Evolutionary conservation across 108 stramenopile species (phyloP).

Genomic region (Conticribra weissflogii): DNA sequence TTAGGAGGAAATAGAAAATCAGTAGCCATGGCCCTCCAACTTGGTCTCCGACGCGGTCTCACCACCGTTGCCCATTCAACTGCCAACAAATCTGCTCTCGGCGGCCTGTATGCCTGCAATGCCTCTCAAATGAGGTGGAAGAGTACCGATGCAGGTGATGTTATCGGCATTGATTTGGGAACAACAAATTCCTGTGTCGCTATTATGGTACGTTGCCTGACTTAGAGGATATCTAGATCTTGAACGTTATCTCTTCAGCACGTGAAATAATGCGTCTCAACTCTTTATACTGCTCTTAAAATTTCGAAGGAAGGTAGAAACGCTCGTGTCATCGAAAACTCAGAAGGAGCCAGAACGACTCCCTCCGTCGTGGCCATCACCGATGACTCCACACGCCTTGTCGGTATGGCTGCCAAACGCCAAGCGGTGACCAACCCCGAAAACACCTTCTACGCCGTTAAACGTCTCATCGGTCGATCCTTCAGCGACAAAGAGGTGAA

Average conservation of each 20-base stretch:
- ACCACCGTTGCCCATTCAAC: conserved; percentile 6
- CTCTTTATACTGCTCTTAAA: too few species aligned
- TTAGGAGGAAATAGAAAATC: neutral
- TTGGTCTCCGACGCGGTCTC: conserved; percentile 38
- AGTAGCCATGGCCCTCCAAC: conserved; percentile 42
- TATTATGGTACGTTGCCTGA: conserved; percentile 89
- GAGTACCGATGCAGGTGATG: conserved; percentile 88
- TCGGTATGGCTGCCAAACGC: conserved; percentile 96
- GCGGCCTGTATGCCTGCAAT: conserved; percentile 11
- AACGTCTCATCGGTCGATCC: conserved; percentile 96
- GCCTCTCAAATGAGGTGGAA: conserved; percentile 40
- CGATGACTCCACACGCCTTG: conserved; percentile 90
- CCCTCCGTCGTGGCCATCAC: conserved; percentile 97
- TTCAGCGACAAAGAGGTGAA: conserved; percentile 94
- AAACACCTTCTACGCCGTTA: conserved; percentile 99
- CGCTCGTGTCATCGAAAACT: conserved; percentile 99
- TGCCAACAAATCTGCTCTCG: conserved; percentile 21
- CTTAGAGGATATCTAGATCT: too few species aligned
- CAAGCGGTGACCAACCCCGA: conserved; percentile 99
- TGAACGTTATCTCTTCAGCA: too few species aligned
- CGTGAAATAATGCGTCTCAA: too few species aligned
- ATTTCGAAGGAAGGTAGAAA: conserved; percentile 93
- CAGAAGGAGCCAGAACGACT: conserved; percentile 99
- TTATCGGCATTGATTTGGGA: conserved; percentile 99
- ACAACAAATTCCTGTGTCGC: conserved; percentile 99